A percentile compares a stretch with the other conserved stretches of the same genome.
These are phyloP conservation scores for Diaporthe sp. DNA, from an alignment of 2,329 filamentous ascomycete genomes.

Conservation along the genomic window DNA sequence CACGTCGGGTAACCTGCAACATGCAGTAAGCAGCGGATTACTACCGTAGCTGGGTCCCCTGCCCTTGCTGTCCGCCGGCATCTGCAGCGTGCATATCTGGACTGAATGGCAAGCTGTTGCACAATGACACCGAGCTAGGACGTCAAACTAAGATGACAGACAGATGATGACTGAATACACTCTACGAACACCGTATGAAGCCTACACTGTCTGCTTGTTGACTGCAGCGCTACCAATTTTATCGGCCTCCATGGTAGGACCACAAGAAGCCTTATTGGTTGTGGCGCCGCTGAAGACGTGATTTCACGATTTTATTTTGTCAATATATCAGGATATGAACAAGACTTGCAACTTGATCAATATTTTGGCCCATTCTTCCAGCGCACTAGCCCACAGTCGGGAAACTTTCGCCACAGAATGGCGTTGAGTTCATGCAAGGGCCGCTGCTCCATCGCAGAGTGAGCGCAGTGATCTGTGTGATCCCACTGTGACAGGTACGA, in stretches of 20 bases:
- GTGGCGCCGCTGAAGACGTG: background rate
- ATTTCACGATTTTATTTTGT: background rate
- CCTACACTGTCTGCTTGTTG: too few relatives aligned
- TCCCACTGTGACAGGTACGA: conserved; percentile 1
- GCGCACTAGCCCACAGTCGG: background rate
- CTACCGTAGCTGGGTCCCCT: background rate
- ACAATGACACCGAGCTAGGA: background rate
- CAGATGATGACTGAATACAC: too few relatives aligned
- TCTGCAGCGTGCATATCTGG: background rate
- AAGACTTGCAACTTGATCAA: background rate
- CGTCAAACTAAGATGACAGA: too few relatives aligned
- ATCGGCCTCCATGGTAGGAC: background rate
- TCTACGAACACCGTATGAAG: too few relatives aligned
- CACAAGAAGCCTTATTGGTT: background rate
- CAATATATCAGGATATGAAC: background rate
- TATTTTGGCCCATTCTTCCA: background rate
- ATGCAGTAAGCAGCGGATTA: background rate
- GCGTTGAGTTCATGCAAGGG: conserved; percentile 2
- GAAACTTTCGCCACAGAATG: background rate
- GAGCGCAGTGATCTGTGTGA: conserved; percentile 14
- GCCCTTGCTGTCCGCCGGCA: background rate
- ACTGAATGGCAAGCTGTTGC: background rate
- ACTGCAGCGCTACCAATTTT: background rate
- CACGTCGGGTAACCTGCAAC: background rate
- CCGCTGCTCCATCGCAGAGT: conserved; percentile 20